Conservation (phyloP, 179 eudicot genomes). For the Silene coronaria region DNA sequence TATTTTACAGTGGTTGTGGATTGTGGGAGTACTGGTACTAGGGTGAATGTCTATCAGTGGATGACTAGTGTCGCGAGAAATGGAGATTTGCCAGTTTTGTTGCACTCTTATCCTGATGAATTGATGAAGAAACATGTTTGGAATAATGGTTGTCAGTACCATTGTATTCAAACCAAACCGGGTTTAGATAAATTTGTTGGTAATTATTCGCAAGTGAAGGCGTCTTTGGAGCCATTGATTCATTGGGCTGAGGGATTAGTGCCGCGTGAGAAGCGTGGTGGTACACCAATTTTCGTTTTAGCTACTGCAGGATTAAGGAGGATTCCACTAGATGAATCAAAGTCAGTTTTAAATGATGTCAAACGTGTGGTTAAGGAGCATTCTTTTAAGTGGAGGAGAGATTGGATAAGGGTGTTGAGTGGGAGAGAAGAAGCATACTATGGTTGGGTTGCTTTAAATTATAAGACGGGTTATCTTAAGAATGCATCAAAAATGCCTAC, state of each 20-base stretch:
- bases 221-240: slow-evolving; percentile 64
- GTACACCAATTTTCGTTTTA: slow-evolving; percentile 55
- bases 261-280: slow-evolving; percentile 41
- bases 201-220: slow-evolving; percentile 50
- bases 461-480: slow-evolving; percentile 49
- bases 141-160: slow-evolving; percentile 54
- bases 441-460: slow-evolving; percentile 85
- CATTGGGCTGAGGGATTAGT: slow-evolving; percentile 54
- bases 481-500: slow-evolving; percentile 34
- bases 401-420: slow-evolving; percentile 70
- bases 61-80: slow-evolving; percentile 15
- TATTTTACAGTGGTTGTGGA: slow-evolving; percentile 72
- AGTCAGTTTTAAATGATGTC: slow-evolving; percentile 48
- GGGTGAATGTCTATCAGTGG: slow-evolving; percentile 74
- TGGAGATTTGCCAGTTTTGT: slow-evolving; percentile 44
- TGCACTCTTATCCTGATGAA: slow-evolving; percentile 60
- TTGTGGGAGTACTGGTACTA: slow-evolving; percentile 89
- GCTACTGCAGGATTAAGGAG: slow-evolving; percentile 87
- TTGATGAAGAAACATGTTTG: slow-evolving; percentile 23
- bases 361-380: slow-evolving; percentile 46
- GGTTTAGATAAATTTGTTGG: slow-evolving; percentile 71
- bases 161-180: slow-evolving; percentile 77
- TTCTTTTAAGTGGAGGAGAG: slow-evolving; percentile 41
- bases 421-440: slow-evolving; percentile 88
- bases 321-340: slow-evolving; percentile 34